These are phyloP conservation scores for Leishmania amazonensis DNA, from an alignment of 208 protist genomes.

Conservation along the genomic window DNA sequence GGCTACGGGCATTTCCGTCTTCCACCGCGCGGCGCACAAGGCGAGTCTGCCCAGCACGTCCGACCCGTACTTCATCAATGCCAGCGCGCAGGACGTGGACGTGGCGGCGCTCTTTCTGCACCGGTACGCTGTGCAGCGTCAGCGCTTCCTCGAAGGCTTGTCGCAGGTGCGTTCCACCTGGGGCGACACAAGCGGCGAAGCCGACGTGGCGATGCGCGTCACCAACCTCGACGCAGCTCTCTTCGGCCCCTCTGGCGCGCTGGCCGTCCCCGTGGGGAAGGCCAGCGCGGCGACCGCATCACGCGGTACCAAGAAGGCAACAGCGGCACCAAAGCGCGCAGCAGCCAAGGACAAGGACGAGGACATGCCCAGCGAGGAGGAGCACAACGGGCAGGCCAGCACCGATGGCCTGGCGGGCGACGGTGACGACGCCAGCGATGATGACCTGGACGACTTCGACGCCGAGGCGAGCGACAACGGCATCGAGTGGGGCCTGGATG, in stretches of 20 bases:
- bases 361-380: conserved; percentile 34
- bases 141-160: conserved; percentile 85
- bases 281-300: background rate
- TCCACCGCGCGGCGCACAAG: conserved; percentile 68
- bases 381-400: conserved; percentile 3
- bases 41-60: conserved; percentile 80
- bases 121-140: conserved; percentile 89
- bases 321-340: background rate
- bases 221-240: conserved; percentile 69
- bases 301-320: background rate
- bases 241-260: conserved; percentile 75
- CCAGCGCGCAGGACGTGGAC: conserved; percentile 82
- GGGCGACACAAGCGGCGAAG: conserved; percentile 83
- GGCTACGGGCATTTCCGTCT: conserved; percentile 70
- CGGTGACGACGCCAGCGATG: background rate
- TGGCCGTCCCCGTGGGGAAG: conserved; percentile 31
- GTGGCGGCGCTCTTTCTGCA: conserved; percentile 87
- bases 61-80: conserved; percentile 88
- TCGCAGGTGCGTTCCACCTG: conserved; percentile 84
- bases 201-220: conserved; percentile 73
- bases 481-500: conserved; percentile 76
- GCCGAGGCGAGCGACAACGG: conserved; percentile 49
- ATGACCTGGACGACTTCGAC: conserved; percentile 42
- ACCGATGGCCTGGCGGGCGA: background rate
- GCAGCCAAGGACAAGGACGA: conserved; percentile 27